These are phyloP conservation scores for Fagus sylvatica DNA, from an alignment of 306 rosid species.

Conservation along the genomic window DNA sequence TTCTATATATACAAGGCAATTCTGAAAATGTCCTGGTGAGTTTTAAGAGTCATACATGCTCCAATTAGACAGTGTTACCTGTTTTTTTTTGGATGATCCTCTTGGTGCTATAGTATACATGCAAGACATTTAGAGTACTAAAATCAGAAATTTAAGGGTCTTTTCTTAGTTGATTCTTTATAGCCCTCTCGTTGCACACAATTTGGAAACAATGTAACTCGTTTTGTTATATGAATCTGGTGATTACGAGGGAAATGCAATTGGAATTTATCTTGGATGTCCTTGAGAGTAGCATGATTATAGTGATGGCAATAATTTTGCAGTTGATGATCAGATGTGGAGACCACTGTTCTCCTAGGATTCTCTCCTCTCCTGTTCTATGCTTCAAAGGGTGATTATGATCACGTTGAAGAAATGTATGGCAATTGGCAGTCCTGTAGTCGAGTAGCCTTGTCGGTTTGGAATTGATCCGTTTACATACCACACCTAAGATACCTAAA, in stretches of 20 bases:
- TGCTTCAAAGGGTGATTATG: neutral
- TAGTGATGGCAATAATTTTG: neutral
- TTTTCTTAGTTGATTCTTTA: neutral
- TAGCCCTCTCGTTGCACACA: neutral
- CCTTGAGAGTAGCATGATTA: neutral
- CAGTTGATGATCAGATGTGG: neutral
- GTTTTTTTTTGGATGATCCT: neutral
- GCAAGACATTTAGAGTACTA: too few species aligned
- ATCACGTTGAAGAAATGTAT: neutral
- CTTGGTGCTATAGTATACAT: neutral
- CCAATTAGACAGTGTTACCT: neutral
- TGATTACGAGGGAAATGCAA: neutral
- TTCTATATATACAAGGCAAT: neutral
- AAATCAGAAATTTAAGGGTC: neutral
- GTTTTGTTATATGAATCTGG: neutral
- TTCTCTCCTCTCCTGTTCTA: neutral
- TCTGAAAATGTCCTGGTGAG: neutral
- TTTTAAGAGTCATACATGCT: neutral
- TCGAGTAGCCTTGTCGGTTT: too few species aligned
- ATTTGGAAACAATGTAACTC: neutral
- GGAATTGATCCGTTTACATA: too few species aligned
- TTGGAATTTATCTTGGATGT: neutral
- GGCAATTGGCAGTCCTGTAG: too few species aligned
- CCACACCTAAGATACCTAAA: neutral
- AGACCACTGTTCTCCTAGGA: neutral